These are phyloP conservation scores for Emiliania huxleyi DNA, from an alignment of 78 protist species.

Conservation along the genomic window DNA sequence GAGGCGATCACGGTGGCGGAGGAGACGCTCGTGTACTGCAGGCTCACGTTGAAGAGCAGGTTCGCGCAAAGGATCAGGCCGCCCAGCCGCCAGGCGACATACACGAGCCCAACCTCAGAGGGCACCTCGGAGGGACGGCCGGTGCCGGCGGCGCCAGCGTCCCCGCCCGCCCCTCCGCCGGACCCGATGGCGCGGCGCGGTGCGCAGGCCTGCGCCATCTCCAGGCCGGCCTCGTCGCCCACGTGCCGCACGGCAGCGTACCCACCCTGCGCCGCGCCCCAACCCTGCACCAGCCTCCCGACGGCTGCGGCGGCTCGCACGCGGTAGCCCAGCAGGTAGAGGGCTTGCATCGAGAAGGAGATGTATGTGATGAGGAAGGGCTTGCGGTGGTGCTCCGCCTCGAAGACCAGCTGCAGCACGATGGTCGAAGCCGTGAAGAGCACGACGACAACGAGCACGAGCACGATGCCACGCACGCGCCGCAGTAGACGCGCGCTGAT, in stretches of 20 bases:
- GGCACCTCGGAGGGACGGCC: too few species aligned
- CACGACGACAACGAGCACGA: not conserved
- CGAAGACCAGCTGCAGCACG: not conserved
- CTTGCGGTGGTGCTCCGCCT: not conserved
- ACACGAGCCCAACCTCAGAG: not conserved
- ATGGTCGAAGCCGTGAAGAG: not conserved
- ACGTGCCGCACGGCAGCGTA: too few species aligned
- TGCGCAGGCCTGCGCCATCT: too few species aligned
- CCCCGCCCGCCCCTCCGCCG: too few species aligned
- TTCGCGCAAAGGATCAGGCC: slow-evolving; percentile 51
- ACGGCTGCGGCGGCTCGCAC: too few species aligned
- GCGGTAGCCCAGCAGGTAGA: not conserved
- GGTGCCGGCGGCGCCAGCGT: too few species aligned
- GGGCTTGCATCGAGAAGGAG: not conserved
- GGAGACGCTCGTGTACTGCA: slow-evolving; percentile 38
- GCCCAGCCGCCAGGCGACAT: not conserved
- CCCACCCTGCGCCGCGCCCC: too few species aligned
- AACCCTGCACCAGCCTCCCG: too few species aligned
- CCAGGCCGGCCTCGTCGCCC: too few species aligned
- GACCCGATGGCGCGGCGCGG: too few species aligned
- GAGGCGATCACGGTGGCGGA: slow-evolving; percentile 44
- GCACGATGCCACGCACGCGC: too few species aligned
- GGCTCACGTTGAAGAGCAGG: slow-evolving; percentile 28
- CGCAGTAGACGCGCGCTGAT: too few species aligned
- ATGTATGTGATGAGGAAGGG: not conserved